Conservation (phyloP, 768 basidiomycete species). For the Leucosporidium yakuticum region DNA sequence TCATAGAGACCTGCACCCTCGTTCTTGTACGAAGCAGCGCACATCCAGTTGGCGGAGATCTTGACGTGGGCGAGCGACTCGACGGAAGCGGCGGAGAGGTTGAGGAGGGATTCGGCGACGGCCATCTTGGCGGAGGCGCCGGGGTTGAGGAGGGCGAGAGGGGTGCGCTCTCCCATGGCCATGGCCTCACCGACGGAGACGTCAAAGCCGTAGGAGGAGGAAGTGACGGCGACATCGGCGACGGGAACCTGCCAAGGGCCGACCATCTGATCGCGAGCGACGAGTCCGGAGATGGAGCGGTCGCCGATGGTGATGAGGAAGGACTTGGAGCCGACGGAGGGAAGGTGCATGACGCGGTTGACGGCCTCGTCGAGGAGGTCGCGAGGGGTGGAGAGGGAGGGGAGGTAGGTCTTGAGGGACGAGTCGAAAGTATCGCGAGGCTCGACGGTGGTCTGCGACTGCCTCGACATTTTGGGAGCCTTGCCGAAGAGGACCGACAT, state of each 20-base stretch:
- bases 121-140: conserved; percentile 94
- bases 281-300: conserved; percentile 84
- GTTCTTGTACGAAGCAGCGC: conserved; percentile 73
- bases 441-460: conserved; percentile 53
- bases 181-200: conserved; percentile 83
- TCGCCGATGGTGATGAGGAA: conserved; percentile 99
- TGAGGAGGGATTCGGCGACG: conserved; percentile 86
- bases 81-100: conserved; percentile 74
- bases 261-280: conserved; percentile 96
- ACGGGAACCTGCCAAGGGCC: conserved; percentile 98
- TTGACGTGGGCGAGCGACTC: conserved; percentile 69
- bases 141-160: conserved; percentile 76
- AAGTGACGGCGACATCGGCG: conserved; percentile 92
- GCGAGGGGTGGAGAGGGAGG: conserved; percentile 44
- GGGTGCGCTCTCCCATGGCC: conserved; percentile 97
- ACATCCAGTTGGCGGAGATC: conserved; percentile 99
- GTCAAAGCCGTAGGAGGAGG: conserved; percentile 88
- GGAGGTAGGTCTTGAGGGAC: conserved; percentile 60
- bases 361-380: conserved; percentile 53
- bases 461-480: conserved; percentile 80
- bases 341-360: conserved; percentile 77
- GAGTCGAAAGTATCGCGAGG: conserved; percentile 60
- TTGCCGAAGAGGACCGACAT: conserved; percentile 98
- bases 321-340: conserved; percentile 88
- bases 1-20: conserved; percentile 86